phyloP scores from a whole-genome alignment of 2,329 filamentous ascomycete genomes.

The Hypoxylon sp. region DNA sequence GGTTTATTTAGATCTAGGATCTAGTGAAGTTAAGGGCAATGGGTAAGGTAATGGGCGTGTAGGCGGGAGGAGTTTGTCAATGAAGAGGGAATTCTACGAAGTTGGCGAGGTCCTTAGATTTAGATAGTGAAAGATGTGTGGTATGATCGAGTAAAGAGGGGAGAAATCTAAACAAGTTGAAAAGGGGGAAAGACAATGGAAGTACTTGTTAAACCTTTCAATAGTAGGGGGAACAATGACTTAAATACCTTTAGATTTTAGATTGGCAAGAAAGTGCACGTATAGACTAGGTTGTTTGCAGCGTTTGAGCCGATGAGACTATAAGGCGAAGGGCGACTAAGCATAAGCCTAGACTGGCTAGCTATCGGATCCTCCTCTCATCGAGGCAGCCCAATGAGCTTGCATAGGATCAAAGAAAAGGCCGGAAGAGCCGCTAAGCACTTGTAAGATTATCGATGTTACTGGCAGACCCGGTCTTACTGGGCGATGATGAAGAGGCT shows the following conservation, averaged over 20 bases:
- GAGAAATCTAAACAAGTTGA: slow-evolving; percentile 14
- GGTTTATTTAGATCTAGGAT: slow-evolving; percentile 22
- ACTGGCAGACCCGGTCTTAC: slow-evolving; percentile 24
- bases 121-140: slow-evolving; percentile 14
- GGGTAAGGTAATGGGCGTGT: neutral
- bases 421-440: slow-evolving; percentile 40
- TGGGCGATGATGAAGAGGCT: slow-evolving; percentile 33
- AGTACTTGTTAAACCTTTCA: slow-evolving; percentile 22
- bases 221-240: slow-evolving; percentile 23
- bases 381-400: slow-evolving; percentile 34
- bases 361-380: slow-evolving; percentile 33
- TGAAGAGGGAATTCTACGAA: slow-evolving; percentile 4
- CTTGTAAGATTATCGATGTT: slow-evolving; percentile 15
- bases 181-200: slow-evolving; percentile 19
- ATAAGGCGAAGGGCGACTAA: slow-evolving; percentile 33
- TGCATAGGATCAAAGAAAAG: slow-evolving; percentile 21
- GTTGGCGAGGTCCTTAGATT: slow-evolving; percentile 16
- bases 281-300: slow-evolving; percentile 30
- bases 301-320: slow-evolving; percentile 36
- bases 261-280: slow-evolving; percentile 16
- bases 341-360: slow-evolving; percentile 30
- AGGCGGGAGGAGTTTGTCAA: slow-evolving; percentile 3
- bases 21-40: slow-evolving; percentile 2
- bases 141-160: neutral
- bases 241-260: slow-evolving; percentile 37